phyloP scores from a whole-genome alignment of 108 stramenopile species.

The Cyclotella cryptica region DNA sequence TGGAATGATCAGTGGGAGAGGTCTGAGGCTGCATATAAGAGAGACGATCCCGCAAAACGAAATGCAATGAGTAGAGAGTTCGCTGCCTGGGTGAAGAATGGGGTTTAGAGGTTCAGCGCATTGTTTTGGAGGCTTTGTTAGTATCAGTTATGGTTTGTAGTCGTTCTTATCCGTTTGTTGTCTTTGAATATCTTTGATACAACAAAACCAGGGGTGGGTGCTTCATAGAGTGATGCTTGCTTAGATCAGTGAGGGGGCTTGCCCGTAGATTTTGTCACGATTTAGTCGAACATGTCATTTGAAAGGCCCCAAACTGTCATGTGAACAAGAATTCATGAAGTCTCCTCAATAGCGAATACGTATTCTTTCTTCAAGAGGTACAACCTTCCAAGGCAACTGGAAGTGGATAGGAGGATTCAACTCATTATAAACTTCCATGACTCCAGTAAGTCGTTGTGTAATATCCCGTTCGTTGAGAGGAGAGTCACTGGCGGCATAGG shows the following conservation, averaged over 20 bases:
- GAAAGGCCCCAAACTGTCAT: no score
- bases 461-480: neutral
- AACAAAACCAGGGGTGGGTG: no score
- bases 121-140: no score
- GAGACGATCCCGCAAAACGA: neutral
- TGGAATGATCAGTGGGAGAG: slow-evolving; percentile 24
- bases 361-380: slow-evolving; percentile 1
- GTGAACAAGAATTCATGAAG: neutral
- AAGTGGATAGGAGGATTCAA: neutral
- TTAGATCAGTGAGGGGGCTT: no score
- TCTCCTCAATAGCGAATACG: slow-evolving; percentile 4
- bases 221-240: no score
- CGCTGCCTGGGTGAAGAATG: slow-evolving; percentile 2
- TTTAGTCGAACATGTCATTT: no score
- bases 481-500: slow-evolving; percentile 12
- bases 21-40: slow-evolving; percentile 4
- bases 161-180: no score
- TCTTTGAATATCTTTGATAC: no score
- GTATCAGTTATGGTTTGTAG: no score
- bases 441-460: slow-evolving; percentile 8
- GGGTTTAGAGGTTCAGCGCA: neutral
- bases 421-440: neutral
- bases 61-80: neutral
- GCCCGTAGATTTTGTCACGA: no score
- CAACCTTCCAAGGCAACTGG: slow-evolving; percentile 4